A percentile compares a stretch with the other conserved stretches of the same genome.
These are phyloP conservation scores for Salix caprea DNA, from an alignment of 345 rosid genomes.

Conservation along the genomic window DNA sequence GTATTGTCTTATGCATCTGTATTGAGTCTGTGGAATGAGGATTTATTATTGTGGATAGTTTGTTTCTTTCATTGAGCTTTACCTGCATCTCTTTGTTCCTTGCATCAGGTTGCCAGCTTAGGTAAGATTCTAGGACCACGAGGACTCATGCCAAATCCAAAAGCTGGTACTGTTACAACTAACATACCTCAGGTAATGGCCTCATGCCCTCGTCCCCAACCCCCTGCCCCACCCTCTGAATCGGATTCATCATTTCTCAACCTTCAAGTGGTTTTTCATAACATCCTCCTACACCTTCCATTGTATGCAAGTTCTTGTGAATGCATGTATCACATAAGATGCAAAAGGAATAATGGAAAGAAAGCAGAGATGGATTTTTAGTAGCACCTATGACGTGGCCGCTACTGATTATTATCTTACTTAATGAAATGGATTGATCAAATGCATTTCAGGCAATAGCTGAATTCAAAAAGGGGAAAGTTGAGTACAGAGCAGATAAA, in stretches of 20 bases:
- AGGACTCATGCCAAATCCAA: slow-evolving; percentile 99
- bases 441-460: slow-evolving; percentile 68
- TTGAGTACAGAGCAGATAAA: slow-evolving; percentile 92
- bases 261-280: neutral
- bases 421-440: neutral
- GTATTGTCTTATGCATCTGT: neutral
- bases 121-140: slow-evolving; percentile 98
- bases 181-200: slow-evolving; percentile 76
- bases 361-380: neutral
- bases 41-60: neutral
- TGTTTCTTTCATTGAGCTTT: neutral
- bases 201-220: neutral
- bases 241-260: neutral
- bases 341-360: neutral
- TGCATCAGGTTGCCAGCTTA: slow-evolving; percentile 78
- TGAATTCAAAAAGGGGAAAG: slow-evolving; percentile 94
- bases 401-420: neutral
- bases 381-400: neutral
- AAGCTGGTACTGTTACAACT: slow-evolving; percentile 90
- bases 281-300: neutral
- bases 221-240: neutral
- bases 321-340: neutral
- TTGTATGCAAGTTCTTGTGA: neutral
- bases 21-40: neutral
- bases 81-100: slow-evolving; percentile 7